Percentiles rank a stretch among this genome's conserved stretches.
Evolutionary conservation across 768 basidiomycete species (phyloP).

Genomic region (Mycena alexandri): DNA sequence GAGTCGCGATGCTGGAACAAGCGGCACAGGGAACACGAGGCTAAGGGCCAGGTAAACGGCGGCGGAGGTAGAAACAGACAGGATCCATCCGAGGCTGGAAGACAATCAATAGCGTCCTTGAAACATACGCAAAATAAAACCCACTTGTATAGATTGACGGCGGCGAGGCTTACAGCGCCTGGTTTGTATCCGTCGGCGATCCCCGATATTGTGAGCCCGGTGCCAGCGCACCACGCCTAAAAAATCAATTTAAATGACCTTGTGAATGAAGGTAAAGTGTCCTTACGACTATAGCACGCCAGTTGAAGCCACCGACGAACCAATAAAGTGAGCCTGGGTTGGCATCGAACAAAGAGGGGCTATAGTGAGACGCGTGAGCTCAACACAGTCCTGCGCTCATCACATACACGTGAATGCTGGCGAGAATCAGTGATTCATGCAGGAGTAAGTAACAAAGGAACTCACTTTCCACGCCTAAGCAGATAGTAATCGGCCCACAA

Average conservation of each 20-base stretch:
- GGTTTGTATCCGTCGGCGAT: conserved; percentile 32
- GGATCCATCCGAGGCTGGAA: conserved; percentile 31
- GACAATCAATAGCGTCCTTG: no score
- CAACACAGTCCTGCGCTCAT: no score
- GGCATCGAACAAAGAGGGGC: conserved; percentile 33
- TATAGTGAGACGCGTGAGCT: neutral
- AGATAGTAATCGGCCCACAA: conserved; percentile 37
- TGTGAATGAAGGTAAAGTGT: neutral
- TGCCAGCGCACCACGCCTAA: conserved; percentile 35
- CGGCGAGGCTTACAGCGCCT: conserved; percentile 25
- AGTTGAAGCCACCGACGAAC: conserved; percentile 37
- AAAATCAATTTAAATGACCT: neutral
- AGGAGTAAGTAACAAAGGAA: neutral
- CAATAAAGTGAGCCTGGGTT: conserved; percentile 32
- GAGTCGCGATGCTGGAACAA: conserved; percentile 20
- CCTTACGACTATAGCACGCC: conserved; percentile 34
- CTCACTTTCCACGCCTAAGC: conserved; percentile 32
- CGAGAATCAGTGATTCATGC: neutral
- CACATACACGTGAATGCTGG: conserved; percentile 33
- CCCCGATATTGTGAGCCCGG: conserved; percentile 33
- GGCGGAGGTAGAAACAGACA: conserved; percentile 31
- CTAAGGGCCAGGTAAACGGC: conserved; percentile 28
- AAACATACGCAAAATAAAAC: neutral
- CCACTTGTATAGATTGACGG: conserved; percentile 32
- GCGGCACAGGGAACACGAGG: conserved; percentile 33